Conservation (phyloP, 257 asterid genomes). For the Ilex asprella region DNA sequence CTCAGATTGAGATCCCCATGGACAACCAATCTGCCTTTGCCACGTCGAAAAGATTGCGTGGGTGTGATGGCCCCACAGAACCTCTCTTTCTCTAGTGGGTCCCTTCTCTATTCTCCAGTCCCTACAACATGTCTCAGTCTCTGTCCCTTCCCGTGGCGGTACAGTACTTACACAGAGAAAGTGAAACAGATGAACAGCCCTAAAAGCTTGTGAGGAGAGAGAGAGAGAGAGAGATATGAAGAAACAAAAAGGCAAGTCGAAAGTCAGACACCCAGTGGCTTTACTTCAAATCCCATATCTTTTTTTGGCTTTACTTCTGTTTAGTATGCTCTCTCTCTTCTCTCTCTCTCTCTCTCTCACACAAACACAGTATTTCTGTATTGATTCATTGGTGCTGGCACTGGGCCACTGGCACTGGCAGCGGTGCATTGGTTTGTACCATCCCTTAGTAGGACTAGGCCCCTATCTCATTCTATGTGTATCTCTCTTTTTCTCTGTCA, state of each 20-base stretch:
- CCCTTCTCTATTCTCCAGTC: no score
- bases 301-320: not conserved
- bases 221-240: not conserved
- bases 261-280: not conserved
- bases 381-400: not conserved
- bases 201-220: not conserved
- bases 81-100: no score
- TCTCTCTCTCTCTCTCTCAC: not conserved
- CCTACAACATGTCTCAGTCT: no score
- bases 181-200: no score
- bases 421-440: not conserved
- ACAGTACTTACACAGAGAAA: no score
- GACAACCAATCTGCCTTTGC: no score
- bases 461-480: not conserved
- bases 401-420: not conserved
- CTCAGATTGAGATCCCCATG: no score
- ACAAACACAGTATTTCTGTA: not conserved
- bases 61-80: no score
- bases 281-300: not conserved
- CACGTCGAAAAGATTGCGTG: no score
- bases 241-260: not conserved
- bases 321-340: no score
- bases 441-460: not conserved
- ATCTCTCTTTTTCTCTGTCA: not conserved
- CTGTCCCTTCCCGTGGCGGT: no score